Evolutionary conservation across 2,329 filamentous ascomycete genomes (phyloP).

Genomic region (Exophiala sideris): DNA sequence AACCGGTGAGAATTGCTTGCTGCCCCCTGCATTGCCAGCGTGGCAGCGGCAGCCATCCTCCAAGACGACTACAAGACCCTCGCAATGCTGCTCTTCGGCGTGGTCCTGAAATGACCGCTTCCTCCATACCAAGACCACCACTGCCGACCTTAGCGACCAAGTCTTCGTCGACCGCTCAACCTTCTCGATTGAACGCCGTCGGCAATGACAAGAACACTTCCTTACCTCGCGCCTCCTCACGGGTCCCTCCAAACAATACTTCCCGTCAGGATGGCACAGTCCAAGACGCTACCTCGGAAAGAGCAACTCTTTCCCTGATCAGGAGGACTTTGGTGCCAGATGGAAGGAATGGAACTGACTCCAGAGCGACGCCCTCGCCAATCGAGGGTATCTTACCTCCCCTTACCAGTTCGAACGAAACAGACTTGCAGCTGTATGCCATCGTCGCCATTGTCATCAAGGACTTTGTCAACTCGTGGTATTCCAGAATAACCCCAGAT

Average conservation of each 20-base stretch:
- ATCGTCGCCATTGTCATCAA: constrained; percentile 84
- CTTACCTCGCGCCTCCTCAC: constrained; percentile 31
- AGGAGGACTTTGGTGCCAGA: constrained; percentile 69
- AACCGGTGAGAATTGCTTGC: constrained; percentile 21
- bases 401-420: constrained; percentile 87
- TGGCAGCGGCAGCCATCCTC: constrained; percentile 20
- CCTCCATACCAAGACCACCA: constrained; percentile 31
- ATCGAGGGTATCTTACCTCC: constrained; percentile 83
- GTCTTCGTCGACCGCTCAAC: constrained; percentile 36
- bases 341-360: constrained; percentile 44
- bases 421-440: constrained; percentile 90
- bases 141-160: constrained; percentile 27
- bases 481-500: constrained; percentile 86
- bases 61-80: constrained; percentile 34
- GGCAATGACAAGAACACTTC: constrained; percentile 27
- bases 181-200: constrained; percentile 18
- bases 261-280: constrained; percentile 28
- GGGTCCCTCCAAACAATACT: constrained; percentile 32
- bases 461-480: constrained; percentile 92
- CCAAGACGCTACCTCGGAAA: constrained; percentile 62
- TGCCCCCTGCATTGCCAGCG: constrained; percentile 38
- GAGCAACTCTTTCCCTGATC: constrained; percentile 75
- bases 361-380: constrained; percentile 60
- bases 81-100: constrained; percentile 23
- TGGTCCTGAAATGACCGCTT: constrained; percentile 29